These are phyloP conservation scores for Tagetes erecta DNA, from an alignment of 129 eudicot genomes.

Conservation along the genomic window DNA sequence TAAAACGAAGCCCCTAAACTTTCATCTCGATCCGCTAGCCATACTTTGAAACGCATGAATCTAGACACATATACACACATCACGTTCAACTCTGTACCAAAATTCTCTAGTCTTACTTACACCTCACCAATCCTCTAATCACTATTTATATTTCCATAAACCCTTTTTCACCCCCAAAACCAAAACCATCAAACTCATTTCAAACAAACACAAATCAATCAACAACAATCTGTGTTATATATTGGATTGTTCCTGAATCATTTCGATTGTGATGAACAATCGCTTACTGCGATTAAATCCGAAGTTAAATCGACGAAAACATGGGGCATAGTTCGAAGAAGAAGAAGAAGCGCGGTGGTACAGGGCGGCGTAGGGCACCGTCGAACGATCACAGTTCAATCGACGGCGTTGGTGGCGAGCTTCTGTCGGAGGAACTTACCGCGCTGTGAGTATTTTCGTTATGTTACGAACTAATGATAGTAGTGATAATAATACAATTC, in stretches of 20 bases:
- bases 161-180: conserved; percentile 8
- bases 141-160: not conserved
- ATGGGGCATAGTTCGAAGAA: conserved; percentile 75
- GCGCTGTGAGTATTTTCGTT: conserved; percentile 55
- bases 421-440: conserved; percentile 78
- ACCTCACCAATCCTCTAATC: not conserved
- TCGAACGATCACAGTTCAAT: conserved; percentile 63
- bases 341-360: conserved; percentile 83
- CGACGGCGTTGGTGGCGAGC: conserved; percentile 49
- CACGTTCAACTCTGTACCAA: not conserved
- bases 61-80: not conserved
- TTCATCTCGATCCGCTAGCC: too few relatives aligned
- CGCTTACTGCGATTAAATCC: conserved; percentile 12
- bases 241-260: not conserved
- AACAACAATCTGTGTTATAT: not conserved
- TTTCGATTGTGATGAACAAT: conserved; percentile 25
- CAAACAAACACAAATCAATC: conserved; percentile 12
- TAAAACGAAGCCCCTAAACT: too few relatives aligned
- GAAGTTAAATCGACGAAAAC: conserved; percentile 9
- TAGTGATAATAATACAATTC: not conserved
- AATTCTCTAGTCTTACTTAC: not conserved
- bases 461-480: not conserved
- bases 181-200: not conserved
- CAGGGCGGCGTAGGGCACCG: conserved; percentile 54
- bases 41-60: too few relatives aligned